A percentile compares a stretch with the other conserved stretches of the same genome.
Evolutionary conservation across 441 rosid genomes (phyloP).

Genomic region (Pelargonium citronellum): DNA sequence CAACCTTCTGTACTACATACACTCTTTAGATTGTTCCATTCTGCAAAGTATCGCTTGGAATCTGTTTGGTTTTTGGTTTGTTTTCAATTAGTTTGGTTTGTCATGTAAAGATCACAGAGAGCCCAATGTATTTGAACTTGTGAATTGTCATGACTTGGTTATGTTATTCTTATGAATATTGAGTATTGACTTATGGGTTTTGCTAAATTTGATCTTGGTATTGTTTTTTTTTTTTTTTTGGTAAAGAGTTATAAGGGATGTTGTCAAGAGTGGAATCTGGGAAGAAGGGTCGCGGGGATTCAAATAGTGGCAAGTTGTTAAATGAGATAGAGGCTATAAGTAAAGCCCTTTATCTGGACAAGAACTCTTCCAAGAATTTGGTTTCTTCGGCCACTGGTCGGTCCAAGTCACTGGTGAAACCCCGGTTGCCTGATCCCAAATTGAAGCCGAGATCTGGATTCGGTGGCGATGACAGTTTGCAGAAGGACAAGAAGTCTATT

Average conservation of each 20-base stretch:
- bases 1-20: not conserved
- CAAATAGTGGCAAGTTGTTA: constrained; percentile 48
- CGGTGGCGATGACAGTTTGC: constrained; percentile 35
- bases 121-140: no score
- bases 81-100: not conserved
- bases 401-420: constrained; percentile 42
- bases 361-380: constrained; percentile 33
- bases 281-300: constrained; percentile 47
- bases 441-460: constrained; percentile 26
- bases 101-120: not conserved
- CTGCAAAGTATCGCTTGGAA: not conserved
- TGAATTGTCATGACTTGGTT: no score
- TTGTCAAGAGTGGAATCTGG: constrained; percentile 46
- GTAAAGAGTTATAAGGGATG: constrained; percentile 31
- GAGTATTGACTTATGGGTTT: not conserved
- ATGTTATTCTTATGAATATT: no score
- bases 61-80: not conserved
- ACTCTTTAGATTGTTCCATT: not conserved
- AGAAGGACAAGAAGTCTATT: constrained; percentile 67
- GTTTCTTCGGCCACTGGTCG: constrained; percentile 29
- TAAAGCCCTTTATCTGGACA: constrained; percentile 67
- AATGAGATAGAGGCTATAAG: constrained; percentile 70
- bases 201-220: not conserved
- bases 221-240: not conserved
- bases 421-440: constrained; percentile 34